Percentiles rank a stretch among this genome's conserved stretches.
These are phyloP conservation scores for Combretum micranthum DNA, from an alignment of 345 rosid genomes.

Conservation along the genomic window DNA sequence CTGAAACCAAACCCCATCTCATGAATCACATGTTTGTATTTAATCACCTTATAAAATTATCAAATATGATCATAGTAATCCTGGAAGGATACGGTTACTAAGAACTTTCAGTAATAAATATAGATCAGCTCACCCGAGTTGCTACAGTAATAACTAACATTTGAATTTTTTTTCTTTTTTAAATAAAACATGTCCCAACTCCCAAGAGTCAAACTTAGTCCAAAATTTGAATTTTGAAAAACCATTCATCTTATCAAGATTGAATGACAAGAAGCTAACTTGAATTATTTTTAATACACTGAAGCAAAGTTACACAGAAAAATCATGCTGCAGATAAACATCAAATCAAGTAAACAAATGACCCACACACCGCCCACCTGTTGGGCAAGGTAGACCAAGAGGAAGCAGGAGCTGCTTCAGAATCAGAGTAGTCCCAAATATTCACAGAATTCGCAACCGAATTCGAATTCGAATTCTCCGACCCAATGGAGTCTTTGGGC, in stretches of 20 bases:
- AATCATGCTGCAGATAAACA: constrained; percentile 1
- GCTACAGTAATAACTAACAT: no score
- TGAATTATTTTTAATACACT: no score
- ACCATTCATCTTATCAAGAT: no score
- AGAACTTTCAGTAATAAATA: no score
- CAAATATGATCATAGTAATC: not conserved
- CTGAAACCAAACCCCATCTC: constrained; percentile 24
- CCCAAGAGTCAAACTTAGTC: no score
- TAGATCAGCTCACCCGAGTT: no score
- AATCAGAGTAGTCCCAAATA: constrained; percentile 90
- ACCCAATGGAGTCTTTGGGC: constrained; percentile 50
- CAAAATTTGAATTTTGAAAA: no score
- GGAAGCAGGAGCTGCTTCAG: constrained; percentile 94
- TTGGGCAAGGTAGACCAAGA: constrained; percentile 91
- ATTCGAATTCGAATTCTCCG: constrained; percentile 40
- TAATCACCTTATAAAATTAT: not conserved
- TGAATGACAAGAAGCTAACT: no score
- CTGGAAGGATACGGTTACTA: no score
- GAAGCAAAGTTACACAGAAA: not conserved
- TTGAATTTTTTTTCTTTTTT: no score
- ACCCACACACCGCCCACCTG: constrained; percentile 26
- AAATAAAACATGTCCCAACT: no score
- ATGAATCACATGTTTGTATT: no score
- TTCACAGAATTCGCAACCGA: constrained; percentile 33
- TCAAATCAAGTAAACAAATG: not conserved